phyloP scores from a whole-genome alignment of 2,329 filamentous ascomycete species.

The Zarea fungicola region DNA sequence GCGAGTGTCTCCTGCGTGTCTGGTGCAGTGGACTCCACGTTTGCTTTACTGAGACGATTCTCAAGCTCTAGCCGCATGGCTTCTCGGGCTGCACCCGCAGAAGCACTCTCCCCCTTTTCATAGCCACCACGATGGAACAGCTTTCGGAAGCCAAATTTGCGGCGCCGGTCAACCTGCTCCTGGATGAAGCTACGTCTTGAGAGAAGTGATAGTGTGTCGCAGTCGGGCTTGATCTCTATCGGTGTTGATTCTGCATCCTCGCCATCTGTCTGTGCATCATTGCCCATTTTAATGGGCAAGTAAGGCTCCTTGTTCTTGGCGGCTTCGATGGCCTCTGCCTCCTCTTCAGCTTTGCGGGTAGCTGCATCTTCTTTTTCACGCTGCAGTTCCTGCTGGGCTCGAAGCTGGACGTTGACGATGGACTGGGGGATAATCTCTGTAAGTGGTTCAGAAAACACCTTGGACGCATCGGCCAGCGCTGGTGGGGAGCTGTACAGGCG shows the following conservation, averaged over 20 bases:
- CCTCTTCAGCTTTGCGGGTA: slow-evolving; percentile 18
- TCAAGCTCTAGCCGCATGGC: slow-evolving; percentile 21
- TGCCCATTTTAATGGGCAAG: slow-evolving; percentile 30
- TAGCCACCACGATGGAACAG: slow-evolving; percentile 33
- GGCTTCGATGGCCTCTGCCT: slow-evolving; percentile 16
- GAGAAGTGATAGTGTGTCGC: background rate
- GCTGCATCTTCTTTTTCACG: slow-evolving; percentile 25
- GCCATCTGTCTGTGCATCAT: slow-evolving; percentile 14
- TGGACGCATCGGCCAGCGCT: slow-evolving; percentile 33
- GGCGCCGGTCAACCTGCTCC: slow-evolving; percentile 24
- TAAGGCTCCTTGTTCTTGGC: slow-evolving; percentile 31
- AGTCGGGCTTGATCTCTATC: slow-evolving; percentile 9
- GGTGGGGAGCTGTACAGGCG: slow-evolving; percentile 41
- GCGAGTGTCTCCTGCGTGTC: slow-evolving; percentile 18
- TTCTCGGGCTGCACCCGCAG: slow-evolving; percentile 26
- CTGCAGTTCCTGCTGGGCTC: slow-evolving; percentile 29
- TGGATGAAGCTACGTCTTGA: slow-evolving; percentile 1
- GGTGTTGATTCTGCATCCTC: slow-evolving; percentile 3
- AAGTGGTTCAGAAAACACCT: slow-evolving; percentile 36
- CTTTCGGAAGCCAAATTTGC: slow-evolving; percentile 29
- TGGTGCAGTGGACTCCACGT: slow-evolving; percentile 15
- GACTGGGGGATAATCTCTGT: slow-evolving; percentile 38
- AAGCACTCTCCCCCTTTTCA: slow-evolving; percentile 37
- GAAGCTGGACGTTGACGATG: slow-evolving; percentile 38
- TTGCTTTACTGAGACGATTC: slow-evolving; percentile 11